Percentiles rank a stretch among this genome's conserved stretches.
These are phyloP conservation scores for Blastomyces silverae DNA, from an alignment of 2,329 filamentous ascomycete species.

Conservation along the genomic window DNA sequence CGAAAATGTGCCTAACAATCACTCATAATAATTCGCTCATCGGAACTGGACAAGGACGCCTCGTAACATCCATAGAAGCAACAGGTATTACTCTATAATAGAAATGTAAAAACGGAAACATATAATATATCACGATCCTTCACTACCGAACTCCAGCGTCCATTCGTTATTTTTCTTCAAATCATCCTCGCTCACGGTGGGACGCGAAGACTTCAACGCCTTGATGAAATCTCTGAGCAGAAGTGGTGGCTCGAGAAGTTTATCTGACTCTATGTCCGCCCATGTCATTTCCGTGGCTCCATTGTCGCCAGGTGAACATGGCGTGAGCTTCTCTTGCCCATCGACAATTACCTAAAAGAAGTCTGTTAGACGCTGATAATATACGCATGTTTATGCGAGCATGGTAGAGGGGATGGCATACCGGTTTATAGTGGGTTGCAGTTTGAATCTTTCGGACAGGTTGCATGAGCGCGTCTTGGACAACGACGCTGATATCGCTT, in stretches of 20 bases:
- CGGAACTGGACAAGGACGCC: background rate
- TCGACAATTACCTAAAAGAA: slow-evolving; percentile 60
- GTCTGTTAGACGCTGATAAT: slow-evolving; percentile 14
- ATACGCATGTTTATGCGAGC: background rate
- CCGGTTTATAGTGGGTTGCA: slow-evolving; percentile 95
- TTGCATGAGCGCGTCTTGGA: slow-evolving; percentile 95
- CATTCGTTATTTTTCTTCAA: slow-evolving; percentile 79
- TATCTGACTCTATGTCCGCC: slow-evolving; percentile 75
- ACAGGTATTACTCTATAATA: slow-evolving; percentile 10
- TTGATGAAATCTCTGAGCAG: slow-evolving; percentile 88
- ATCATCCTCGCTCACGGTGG: slow-evolving; percentile 84
- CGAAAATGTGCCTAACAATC: background rate
- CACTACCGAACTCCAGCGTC: slow-evolving; percentile 94
- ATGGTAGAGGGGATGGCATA: slow-evolving; percentile 36
- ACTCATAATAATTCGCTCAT: background rate
- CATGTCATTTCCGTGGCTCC: slow-evolving; percentile 90
- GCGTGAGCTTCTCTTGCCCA: slow-evolving; percentile 56
- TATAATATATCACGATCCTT: slow-evolving; percentile 54
- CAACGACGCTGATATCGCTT: slow-evolving; percentile 90
- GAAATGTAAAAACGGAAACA: slow-evolving; percentile 19
- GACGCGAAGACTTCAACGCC: slow-evolving; percentile 78
- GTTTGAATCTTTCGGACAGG: slow-evolving; percentile 95
- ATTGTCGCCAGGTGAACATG: slow-evolving; percentile 84
- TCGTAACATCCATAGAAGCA: background rate
- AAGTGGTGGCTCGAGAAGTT: slow-evolving; percentile 78